Base-by-base conservation (phyloP, 1,139 yeast genomes). In the Barnettozyma hawaiiensis region DNA sequence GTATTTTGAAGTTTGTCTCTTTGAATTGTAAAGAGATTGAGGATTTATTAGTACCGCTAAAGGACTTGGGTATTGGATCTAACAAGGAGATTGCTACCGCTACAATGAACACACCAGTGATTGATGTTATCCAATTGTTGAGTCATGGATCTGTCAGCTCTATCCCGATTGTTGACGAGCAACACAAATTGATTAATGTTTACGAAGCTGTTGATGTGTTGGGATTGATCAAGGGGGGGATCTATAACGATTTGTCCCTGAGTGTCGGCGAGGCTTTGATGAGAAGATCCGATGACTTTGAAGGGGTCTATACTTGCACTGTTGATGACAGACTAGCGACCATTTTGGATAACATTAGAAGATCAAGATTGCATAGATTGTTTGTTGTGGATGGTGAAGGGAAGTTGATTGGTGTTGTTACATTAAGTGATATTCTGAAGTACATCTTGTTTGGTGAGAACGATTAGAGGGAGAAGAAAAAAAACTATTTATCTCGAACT, bases 281-380 rank as follows among this genome's bases (percentile, higher is more conserved):
- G 78, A 78, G 96, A 62, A 77, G 98, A 59, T 83, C 96, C 8
- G 97, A 90, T 55, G 97, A 92, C 61, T 94, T 92, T 59, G 98
- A 92, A 63, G 98, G 99, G 46, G 98, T 94, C 14, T 90, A 90
- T 64, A 92, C 97, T 0, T 94, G 98, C 65, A 89, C 97, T 0
- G 72, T 81, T 51, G 75, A 81, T 53, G 99, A 94, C 62, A 75
- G 94, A 49, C 70, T 94, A 48, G 85, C 95, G 50, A 87, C 96
- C 14, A 85, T 94, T 47, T 77, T 92, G 82, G 97, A 92, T 60
- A 90, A 96, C 33, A 87, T 94, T 47, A 76, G 97, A 58, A 84
- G 90, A 55, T 82, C 95, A 31, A 76, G 97, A 53, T 74, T 92
- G 50, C 97, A 94, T 64, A 75, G 99, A 61, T 75, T 94, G 59